Conservation (phyloP, 2,329 filamentous ascomycete species). For the Myriosclerotinia scirpicola region DNA sequence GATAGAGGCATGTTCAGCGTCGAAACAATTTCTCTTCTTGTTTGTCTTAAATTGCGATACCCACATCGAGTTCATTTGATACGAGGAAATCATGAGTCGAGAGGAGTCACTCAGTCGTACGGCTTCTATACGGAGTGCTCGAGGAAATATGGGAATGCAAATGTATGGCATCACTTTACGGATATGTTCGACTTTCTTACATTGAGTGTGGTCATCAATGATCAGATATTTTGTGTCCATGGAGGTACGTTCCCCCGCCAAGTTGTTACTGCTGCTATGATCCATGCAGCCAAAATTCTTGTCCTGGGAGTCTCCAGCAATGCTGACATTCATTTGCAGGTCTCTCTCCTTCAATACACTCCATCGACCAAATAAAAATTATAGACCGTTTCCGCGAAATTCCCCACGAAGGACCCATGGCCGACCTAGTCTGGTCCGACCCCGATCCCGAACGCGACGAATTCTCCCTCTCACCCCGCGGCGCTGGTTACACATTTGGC, state of each 20-base stretch:
- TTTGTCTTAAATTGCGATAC: slow-evolving; percentile 96
- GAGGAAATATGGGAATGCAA: slow-evolving; percentile 96
- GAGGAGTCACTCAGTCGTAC: slow-evolving; percentile 97
- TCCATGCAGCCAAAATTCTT: slow-evolving; percentile 26
- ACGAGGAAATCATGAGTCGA: slow-evolving; percentile 95
- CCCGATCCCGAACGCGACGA: slow-evolving; percentile 97
- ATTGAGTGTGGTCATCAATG: slow-evolving; percentile 94
- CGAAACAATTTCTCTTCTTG: slow-evolving; percentile 95
- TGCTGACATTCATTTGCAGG: slow-evolving; percentile 47
- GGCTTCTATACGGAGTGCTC: slow-evolving; percentile 99
- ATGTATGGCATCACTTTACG: slow-evolving; percentile 99
- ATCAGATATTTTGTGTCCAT: slow-evolving; percentile 98
- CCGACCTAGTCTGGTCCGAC: slow-evolving; percentile 98
- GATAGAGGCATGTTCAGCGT: slow-evolving; percentile 98
- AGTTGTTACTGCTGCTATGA: neutral
- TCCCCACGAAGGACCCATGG: slow-evolving; percentile 98
- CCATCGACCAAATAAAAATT: slow-evolving; percentile 99
- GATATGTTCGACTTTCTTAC: slow-evolving; percentile 99
- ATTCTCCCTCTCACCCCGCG: slow-evolving; percentile 89
- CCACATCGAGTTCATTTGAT: slow-evolving; percentile 94
- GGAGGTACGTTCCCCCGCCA: slow-evolving; percentile 59
- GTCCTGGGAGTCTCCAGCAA: slow-evolving; percentile 5
- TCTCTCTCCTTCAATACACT: slow-evolving; percentile 87
- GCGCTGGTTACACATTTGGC: slow-evolving; percentile 95
- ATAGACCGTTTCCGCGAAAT: slow-evolving; percentile 99